These are phyloP conservation scores for Ustilago tritici DNA, from an alignment of 1,284 basidiomycete genomes.

Conservation along the genomic window DNA sequence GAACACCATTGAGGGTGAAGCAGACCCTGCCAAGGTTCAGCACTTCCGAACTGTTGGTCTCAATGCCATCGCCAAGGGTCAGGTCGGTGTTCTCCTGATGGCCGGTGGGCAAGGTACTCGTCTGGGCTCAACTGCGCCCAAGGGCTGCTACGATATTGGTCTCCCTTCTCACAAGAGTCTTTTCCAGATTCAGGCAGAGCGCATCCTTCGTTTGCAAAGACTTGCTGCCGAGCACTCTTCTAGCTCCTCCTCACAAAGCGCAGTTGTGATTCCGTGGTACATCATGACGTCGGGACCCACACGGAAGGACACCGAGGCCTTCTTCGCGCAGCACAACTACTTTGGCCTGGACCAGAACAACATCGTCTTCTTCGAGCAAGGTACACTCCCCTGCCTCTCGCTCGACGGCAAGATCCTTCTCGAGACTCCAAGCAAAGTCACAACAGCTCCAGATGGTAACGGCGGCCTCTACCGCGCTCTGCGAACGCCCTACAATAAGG, in stretches of 20 bases:
- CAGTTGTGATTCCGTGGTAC: conserved; percentile 88
- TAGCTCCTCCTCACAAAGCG: conserved; percentile 73
- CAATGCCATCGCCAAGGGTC: conserved; percentile 81
- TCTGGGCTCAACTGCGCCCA: conserved; percentile 89
- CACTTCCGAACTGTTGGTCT: conserved; percentile 78
- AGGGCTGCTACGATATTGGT: conserved; percentile 97
- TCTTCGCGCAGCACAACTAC: conserved; percentile 82
- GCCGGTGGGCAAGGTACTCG: conserved; percentile 98
- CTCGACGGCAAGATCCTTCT: conserved; percentile 94
- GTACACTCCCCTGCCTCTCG: conserved; percentile 95
- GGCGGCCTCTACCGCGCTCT: conserved; percentile 96
- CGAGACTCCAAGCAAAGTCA: conserved; percentile 80
- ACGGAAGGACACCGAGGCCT: conserved; percentile 84
- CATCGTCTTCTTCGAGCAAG: conserved; percentile 96
- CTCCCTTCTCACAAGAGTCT: conserved; percentile 91
- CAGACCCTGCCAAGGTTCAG: conserved; percentile 70
- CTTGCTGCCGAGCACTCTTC: conserved; percentile 74
- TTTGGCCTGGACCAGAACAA: conserved; percentile 86
- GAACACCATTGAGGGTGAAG: conserved; percentile 57
- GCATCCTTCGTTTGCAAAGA: conserved; percentile 84
- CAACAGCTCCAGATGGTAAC: conserved; percentile 96
- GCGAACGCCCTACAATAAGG: conserved; percentile 77
- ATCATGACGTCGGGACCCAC: conserved; percentile 99
- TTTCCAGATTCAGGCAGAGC: conserved; percentile 96
- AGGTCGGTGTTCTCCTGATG: conserved; percentile 94